Base-by-base conservation (phyloP, 495 filamentous ascomycete species). In the Trichoderma reesei region DNA sequence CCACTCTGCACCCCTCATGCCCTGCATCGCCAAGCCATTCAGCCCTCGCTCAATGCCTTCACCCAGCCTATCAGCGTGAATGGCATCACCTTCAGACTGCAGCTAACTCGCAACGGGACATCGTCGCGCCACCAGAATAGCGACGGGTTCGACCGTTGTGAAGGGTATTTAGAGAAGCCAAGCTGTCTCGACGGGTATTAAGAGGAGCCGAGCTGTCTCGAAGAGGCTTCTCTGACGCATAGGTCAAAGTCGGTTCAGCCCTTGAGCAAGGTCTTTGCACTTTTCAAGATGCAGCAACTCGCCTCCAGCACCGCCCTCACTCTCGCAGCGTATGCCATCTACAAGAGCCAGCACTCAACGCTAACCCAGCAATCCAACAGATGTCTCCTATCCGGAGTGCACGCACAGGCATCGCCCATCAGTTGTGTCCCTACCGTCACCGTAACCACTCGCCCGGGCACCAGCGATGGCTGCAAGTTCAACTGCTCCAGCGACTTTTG, bases 121-220 rank as follows among this genome's bases (percentile, higher is more conserved):
- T 5, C 51, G 16, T 34, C 31, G 11, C 51, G 51, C 51, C 51
- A 34, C 51, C 34, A 33, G 51, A 34, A 56, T 56, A 9, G 20
- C 51, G 20, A 62, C 39, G 16, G 51, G 7, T 1, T 34, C 26
- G 4, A 36, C n/a, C n/a, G n/a, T n/a, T n/a, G n/a, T n/a, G n/a
- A n/a, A n/a, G n/a, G n/a, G 51, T 56, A 56, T 56, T 56, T 56
- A 56, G 51, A 56, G 3, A n/a, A n/a, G n/a, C n/a, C 51, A 39
- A 39, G 37, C 20, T 9, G 5, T 56, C 3, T 3, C 51, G 9
- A 18, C 18, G 20, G 16, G 4, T 18, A 14, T 20, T 16, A 18
- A 51, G 14, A 26, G 13, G 41, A 44, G 41, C 13, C 9, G n/a
- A 51, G n/a, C 7, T 26, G 16, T 14, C 46, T 26, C 14, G 1